phyloP scores from a whole-genome alignment of 306 rosid species.

The Quercus wislizeni region DNA sequence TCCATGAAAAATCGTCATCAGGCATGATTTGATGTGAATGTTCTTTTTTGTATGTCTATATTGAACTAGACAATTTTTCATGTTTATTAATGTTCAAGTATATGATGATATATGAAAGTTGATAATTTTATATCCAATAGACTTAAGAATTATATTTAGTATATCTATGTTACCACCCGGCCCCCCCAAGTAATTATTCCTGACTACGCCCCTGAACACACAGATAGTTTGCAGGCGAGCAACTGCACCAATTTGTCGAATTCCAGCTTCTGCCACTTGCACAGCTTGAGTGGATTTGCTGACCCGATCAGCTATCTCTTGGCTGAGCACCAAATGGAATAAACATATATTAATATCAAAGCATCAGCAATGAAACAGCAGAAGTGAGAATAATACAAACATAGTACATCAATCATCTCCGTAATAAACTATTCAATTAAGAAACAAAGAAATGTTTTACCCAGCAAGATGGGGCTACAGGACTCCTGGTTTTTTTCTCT shows the following conservation, averaged over 20 bases:
- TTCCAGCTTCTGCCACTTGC: conserved; percentile 87
- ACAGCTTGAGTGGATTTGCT: conserved; percentile 87
- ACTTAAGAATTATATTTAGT: no score
- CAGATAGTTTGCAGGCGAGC: conserved; percentile 87
- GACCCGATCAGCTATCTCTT: conserved; percentile 85
- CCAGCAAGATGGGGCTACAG: background rate
- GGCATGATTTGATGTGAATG: no score
- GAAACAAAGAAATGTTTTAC: background rate
- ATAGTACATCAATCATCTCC: background rate
- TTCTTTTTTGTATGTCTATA: no score
- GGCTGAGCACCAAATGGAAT: conserved; percentile 49
- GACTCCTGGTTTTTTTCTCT: background rate
- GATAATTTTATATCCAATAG: no score
- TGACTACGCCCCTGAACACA: background rate
- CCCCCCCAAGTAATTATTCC: no score
- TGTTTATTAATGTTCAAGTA: no score
- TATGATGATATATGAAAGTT: no score
- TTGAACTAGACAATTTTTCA: no score
- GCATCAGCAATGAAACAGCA: background rate
- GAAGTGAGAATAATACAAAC: background rate
- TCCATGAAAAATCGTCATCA: no score
- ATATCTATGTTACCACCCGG: no score
- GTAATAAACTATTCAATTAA: background rate
- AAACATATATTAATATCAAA: background rate
- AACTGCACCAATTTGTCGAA: conserved; percentile 66